phyloP scores from a whole-genome alignment of 1,284 basidiomycete species.

The Apiotrichum laibachii region DNA sequence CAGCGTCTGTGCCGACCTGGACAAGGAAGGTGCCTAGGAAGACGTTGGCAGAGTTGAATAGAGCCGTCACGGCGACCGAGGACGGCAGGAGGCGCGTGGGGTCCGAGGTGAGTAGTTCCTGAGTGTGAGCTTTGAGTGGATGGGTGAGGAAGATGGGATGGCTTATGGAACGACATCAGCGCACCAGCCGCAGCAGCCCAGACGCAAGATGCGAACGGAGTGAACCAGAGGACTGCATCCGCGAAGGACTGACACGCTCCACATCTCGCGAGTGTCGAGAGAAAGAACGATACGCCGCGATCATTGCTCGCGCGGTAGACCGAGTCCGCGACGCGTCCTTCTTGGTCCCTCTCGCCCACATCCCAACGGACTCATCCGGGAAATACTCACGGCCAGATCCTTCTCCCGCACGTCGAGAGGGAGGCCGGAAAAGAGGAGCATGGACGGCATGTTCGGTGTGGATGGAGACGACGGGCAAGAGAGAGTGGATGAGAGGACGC shows the following conservation, averaged over 20 bases:
- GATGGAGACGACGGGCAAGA: neutral
- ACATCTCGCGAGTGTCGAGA: too few species aligned
- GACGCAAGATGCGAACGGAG: neutral
- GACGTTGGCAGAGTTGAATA: slow-evolving; percentile 26
- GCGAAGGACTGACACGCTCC: too few species aligned
- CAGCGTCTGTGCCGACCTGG: slow-evolving; percentile 30
- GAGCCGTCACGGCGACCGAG: slow-evolving; percentile 29
- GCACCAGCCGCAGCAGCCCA: neutral
- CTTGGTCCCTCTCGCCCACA: too few species aligned
- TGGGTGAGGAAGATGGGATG: neutral
- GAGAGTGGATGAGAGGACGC: neutral
- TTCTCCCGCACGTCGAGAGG: slow-evolving; percentile 39
- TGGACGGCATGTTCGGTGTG: slow-evolving; percentile 16
- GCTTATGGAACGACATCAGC: neutral
- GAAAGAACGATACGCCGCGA: too few species aligned
- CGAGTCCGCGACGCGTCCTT: neutral
- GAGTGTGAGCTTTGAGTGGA: neutral
- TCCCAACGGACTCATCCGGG: too few species aligned
- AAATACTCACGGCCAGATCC: slow-evolving; percentile 36
- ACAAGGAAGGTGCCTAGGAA: slow-evolving; percentile 40
- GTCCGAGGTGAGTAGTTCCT: slow-evolving; percentile 37
- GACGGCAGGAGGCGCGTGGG: slow-evolving; percentile 29
- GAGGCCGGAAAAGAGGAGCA: slow-evolving; percentile 41
- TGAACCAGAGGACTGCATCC: neutral
- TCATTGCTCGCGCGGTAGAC: too few species aligned